Evolutionary conservation across 805 yeast species (phyloP).

Genomic region (Candida nonsorbophila): DNA sequence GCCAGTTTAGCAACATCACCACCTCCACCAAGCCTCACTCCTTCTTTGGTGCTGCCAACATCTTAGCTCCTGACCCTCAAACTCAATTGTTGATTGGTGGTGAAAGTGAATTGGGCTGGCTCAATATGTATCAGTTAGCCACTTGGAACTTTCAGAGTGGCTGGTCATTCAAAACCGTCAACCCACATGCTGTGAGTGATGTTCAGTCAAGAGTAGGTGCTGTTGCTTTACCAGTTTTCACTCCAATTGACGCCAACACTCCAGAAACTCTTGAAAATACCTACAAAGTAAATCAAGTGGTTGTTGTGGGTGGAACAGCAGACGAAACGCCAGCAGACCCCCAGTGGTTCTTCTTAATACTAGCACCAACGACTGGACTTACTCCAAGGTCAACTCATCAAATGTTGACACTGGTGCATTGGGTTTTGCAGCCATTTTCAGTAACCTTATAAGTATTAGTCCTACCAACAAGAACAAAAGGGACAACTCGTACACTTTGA

Average conservation of each 20-base stretch:
- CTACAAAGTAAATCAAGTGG: slow-evolving; percentile 32
- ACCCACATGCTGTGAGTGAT: slow-evolving; percentile 14
- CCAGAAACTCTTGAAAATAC: slow-evolving; percentile 18
- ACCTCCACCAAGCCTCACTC: slow-evolving; percentile 52
- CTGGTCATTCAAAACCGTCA: slow-evolving; percentile 54
- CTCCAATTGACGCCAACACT: slow-evolving; percentile 15
- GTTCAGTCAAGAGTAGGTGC: slow-evolving; percentile 53
- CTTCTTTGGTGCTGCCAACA: slow-evolving; percentile 47
- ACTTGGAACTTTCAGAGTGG: slow-evolving; percentile 61
- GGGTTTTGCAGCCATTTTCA: slow-evolving; percentile 9
- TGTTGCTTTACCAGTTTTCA: slow-evolving; percentile 51
- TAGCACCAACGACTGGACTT: slow-evolving; percentile 7
- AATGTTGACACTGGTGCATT: slow-evolving; percentile 4
- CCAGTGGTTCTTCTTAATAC: slow-evolving; percentile 3
- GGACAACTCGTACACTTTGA: slow-evolving; percentile 3
- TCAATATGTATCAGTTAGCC: slow-evolving; percentile 68
- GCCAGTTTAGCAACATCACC: slow-evolving; percentile 31
- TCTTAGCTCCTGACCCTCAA: slow-evolving; percentile 40
- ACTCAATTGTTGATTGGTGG: slow-evolving; percentile 64
- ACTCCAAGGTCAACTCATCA: slow-evolving; percentile 2
- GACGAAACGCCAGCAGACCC: slow-evolving; percentile 3
- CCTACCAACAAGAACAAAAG: slow-evolving; percentile 2
- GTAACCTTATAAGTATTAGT: slow-evolving; percentile 7
- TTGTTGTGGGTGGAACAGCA: slow-evolving; percentile 58
- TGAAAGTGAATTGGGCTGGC: slow-evolving; percentile 57